Evolutionary conservation across 2,329 filamentous ascomycete genomes (phyloP), one percentile per base, ranked within the genome.

Genomic region (Epichloe sylvatica): DNA sequence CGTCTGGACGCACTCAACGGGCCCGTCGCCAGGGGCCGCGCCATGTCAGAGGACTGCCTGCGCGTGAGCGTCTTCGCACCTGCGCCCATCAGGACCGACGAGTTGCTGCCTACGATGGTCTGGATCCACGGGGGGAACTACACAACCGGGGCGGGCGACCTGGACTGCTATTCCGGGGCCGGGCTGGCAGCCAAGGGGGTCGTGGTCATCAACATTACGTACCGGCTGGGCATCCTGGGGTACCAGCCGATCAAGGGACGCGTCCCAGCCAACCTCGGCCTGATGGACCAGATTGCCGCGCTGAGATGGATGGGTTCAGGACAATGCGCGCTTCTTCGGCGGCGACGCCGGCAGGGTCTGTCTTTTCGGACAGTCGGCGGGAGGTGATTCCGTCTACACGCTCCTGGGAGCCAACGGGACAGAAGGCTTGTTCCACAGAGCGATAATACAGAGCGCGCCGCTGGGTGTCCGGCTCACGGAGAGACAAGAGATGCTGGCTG

Each of bases 271-370:
- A 84, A 83, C 52, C 61, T 81, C 3, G 80, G 80, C 3, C 65
- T 82, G 3, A 64, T 76, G 0, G 80, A 84, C 53, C 79, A 83
- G 57, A 66, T 77, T 21, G 62, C 77, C 2, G 78, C 72, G 0
- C 62, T 84, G 25, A 55, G 81, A 51, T 84, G 80, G 81, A 51
- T 84, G 80, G 81, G 69, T 81, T 0, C 72, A 75, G 3, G 76
- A 80, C 51, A 81, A 84, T 55, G 81, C 84, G 51, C 72, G 66
- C 0, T 66, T 71, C 0, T 86, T 85, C 59, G 82, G 81, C 3
- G 82, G 82, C 2, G 79, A 84, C 56, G 76, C 80, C 0, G 62
- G 67, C 2, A 77, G 76, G 52, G 77, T 84, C 7, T 83, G 79
- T 0, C 74, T 50, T 15, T 46, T 46, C 17, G 48, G 48, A 3